phyloP scores from a whole-genome alignment of 495 filamentous ascomycete species.

The Geoglossum glabrum region DNA sequence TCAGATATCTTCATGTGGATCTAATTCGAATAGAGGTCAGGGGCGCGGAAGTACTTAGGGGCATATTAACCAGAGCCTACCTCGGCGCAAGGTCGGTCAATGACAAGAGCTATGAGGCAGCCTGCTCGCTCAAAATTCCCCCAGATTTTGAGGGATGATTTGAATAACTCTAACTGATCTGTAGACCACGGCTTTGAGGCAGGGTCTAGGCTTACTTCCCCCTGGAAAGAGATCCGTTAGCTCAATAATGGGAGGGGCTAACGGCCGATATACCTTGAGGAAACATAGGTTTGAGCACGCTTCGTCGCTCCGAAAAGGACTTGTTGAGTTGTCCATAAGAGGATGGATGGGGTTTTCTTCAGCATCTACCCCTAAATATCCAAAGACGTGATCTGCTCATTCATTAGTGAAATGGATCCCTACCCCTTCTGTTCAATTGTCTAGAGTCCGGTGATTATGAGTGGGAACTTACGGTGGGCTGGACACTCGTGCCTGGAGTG shows the following conservation, averaged over 20 bases:
- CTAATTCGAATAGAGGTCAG: background rate
- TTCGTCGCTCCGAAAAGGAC: background rate
- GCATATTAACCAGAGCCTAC: background rate
- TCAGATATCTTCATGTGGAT: background rate
- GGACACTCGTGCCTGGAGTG: constrained; percentile 16
- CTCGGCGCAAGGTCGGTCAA: constrained; percentile 1
- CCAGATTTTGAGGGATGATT: background rate
- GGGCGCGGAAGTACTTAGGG: background rate
- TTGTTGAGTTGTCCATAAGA: background rate
- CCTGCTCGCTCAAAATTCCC: background rate
- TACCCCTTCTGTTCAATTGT: too few species aligned
- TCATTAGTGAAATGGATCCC: background rate
- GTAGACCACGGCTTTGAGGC: background rate
- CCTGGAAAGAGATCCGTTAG: background rate
- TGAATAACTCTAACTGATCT: background rate
- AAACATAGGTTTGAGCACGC: constrained; percentile 3
- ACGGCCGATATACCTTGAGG: background rate
- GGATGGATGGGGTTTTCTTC: background rate
- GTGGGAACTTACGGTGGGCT: constrained; percentile 11
- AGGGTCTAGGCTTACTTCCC: background rate
- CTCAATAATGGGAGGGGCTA: background rate
- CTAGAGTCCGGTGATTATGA: too few species aligned
- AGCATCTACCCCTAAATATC: background rate
- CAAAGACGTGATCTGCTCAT: background rate
- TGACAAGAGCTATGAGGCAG: background rate